phyloP scores from a whole-genome alignment of 2,329 filamentous ascomycete genomes.

The Talaromyces sp. region DNA sequence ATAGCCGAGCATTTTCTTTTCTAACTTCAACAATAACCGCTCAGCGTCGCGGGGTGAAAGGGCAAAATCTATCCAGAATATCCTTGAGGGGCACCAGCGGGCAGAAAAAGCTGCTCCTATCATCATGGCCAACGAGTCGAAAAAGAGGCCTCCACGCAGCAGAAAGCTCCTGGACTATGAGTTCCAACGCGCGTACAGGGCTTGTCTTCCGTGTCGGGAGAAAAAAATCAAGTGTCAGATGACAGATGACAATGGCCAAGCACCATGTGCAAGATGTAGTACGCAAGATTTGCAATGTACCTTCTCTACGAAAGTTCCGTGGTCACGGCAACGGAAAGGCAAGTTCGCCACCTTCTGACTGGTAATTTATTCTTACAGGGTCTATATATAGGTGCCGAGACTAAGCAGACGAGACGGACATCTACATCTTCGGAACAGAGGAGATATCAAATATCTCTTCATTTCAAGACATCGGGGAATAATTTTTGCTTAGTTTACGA shows the following conservation, averaged over 20 bases:
- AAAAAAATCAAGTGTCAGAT: conserved; percentile 6
- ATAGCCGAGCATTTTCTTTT: background rate
- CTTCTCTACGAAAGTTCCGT: background rate
- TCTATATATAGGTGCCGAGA: background rate
- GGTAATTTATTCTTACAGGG: background rate
- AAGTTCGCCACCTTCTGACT: background rate
- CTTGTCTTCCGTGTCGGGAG: conserved; percentile 8
- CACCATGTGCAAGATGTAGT: background rate
- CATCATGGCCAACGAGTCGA: background rate
- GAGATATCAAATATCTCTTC: background rate
- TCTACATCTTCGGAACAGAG: background rate
- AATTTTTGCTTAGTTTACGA: background rate
- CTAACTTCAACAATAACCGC: background rate
- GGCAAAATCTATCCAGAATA: background rate
- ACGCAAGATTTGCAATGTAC: background rate
- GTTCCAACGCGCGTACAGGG: conserved; percentile 9
- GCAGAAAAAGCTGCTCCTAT: background rate
- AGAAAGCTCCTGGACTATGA: background rate
- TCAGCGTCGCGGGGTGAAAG: background rate
- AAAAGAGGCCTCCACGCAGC: background rate
- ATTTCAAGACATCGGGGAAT: background rate
- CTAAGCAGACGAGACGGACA: background rate
- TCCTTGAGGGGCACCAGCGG: too few species aligned
- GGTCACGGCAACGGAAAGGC: background rate
- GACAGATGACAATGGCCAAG: background rate